A percentile compares a stretch with the other conserved stretches of the same genome.
Conservation (phyloP, 805 yeast species). For the Candida nanaspora region DNA sequence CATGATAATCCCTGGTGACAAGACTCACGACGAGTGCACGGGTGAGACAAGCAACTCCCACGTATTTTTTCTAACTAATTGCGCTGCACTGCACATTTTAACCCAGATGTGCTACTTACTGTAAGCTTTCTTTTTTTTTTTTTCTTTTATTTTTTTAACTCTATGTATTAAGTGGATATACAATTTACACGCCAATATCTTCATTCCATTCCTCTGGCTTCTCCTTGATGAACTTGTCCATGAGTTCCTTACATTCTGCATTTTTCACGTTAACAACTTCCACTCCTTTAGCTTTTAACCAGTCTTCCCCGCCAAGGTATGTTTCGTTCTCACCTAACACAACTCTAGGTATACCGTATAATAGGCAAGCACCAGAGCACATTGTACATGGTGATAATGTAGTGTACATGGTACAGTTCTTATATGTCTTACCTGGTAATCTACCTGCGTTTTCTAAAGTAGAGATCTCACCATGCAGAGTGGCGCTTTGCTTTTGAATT, state of each 20-base stretch:
- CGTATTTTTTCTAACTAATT: too few relatives aligned
- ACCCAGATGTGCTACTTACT: too few relatives aligned
- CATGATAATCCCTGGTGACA: too few relatives aligned
- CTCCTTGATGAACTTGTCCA: constrained; percentile 73
- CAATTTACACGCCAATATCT: constrained; percentile 56
- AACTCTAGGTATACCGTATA: constrained; percentile 82
- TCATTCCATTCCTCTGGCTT: constrained; percentile 77
- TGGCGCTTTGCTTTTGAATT: constrained; percentile 76
- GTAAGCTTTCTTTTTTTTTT: too few relatives aligned
- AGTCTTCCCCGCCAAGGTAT: constrained; percentile 78
- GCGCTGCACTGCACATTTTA: too few relatives aligned
- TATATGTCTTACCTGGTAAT: constrained; percentile 70
- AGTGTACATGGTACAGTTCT: constrained; percentile 84
- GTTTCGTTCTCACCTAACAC: constrained; percentile 87
- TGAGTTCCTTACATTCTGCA: constrained; percentile 57
- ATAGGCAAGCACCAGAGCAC: constrained; percentile 90
- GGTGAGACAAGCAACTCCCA: too few relatives aligned
- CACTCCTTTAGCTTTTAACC: constrained; percentile 58
- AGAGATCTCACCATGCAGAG: constrained; percentile 87
- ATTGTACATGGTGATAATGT: constrained; percentile 89
- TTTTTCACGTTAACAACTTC: constrained; percentile 59
- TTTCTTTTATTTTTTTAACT: too few relatives aligned
- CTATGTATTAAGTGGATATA: too few relatives aligned
- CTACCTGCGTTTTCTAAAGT: constrained; percentile 90
- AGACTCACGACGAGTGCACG: too few relatives aligned